These are phyloP conservation scores for Talaromyces liani DNA, from an alignment of 495 filamentous ascomycete genomes.

Conservation along the genomic window DNA sequence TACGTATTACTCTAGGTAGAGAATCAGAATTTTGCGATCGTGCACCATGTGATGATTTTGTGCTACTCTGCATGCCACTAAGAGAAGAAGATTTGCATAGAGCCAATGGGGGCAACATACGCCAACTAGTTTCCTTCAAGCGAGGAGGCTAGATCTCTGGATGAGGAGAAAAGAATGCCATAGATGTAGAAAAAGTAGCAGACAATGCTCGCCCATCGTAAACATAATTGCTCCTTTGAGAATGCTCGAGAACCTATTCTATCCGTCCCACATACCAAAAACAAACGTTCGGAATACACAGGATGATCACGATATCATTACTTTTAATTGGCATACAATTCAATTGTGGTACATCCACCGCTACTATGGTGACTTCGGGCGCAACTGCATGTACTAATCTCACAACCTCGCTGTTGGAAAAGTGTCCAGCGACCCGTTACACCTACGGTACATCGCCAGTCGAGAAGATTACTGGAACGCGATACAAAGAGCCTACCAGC, in stretches of 20 bases:
- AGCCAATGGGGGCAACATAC: neutral
- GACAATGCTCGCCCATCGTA: neutral
- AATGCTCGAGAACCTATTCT: neutral
- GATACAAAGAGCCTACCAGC: neutral
- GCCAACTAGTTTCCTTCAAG: neutral
- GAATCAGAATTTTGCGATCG: neutral
- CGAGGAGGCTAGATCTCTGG: neutral
- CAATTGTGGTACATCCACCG: neutral
- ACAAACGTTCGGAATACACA: neutral
- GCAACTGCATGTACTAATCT: neutral
- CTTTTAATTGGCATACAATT: neutral
- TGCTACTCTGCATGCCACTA: neutral
- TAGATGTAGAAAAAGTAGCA: neutral
- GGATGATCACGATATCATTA: neutral
- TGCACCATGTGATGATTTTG: neutral
- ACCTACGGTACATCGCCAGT: neutral
- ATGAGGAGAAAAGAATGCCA: neutral
- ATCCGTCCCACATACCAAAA: neutral
- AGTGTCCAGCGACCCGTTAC: neutral
- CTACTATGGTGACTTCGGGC: neutral
- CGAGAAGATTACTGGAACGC: neutral
- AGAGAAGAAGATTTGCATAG: neutral
- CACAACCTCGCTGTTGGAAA: neutral
- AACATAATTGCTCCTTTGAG: neutral
- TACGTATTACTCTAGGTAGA: neutral